A percentile compares a stretch with the other conserved stretches of the same genome.
These are phyloP conservation scores for Leccinum longicurvipes DNA, from an alignment of 768 basidiomycete genomes.

Conservation along the genomic window DNA sequence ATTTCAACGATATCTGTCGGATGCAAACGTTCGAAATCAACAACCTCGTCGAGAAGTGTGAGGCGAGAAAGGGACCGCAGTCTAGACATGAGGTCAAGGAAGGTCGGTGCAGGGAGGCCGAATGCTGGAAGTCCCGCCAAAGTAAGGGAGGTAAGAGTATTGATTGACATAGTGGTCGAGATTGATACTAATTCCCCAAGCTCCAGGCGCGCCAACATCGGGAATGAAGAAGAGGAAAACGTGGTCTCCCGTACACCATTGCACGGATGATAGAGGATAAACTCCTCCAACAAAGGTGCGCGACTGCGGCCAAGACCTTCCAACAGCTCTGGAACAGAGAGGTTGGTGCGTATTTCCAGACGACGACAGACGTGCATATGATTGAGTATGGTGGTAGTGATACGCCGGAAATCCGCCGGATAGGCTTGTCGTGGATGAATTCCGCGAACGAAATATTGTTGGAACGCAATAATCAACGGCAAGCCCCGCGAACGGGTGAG, in stretches of 20 bases:
- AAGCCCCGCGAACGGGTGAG: constrained; percentile 25
- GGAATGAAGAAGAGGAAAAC: constrained; percentile 21
- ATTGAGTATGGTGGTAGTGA: constrained; percentile 23
- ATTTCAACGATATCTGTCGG: constrained; percentile 12
- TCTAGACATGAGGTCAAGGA: constrained; percentile 22
- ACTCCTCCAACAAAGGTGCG: constrained; percentile 27
- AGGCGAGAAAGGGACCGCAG: constrained; percentile 23
- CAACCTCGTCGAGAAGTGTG: constrained; percentile 24
- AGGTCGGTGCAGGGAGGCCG: constrained; percentile 20
- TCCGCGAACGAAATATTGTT: constrained; percentile 20
- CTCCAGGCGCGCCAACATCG: constrained; percentile 20
- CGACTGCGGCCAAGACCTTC: constrained; percentile 17
- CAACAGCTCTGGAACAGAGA: constrained; percentile 24
- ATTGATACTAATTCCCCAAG: constrained; percentile 20
- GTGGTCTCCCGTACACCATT: constrained; percentile 3
- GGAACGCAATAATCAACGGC: constrained; percentile 21
- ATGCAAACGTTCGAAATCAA: constrained; percentile 23
- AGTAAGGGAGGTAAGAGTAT: constrained; percentile 23
- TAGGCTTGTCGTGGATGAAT: constrained; percentile 17
- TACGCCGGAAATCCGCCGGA: constrained; percentile 21
- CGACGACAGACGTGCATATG: constrained; percentile 26
- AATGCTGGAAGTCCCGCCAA: constrained; percentile 21
- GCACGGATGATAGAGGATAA: constrained; percentile 24
- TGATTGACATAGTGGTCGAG: constrained; percentile 14
- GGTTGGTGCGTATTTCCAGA: constrained; percentile 26